Percentiles rank a stretch among this genome's conserved stretches.
phyloP scores from a whole-genome alignment of 257 asterid species.

The Fraxinus cuspidata region DNA sequence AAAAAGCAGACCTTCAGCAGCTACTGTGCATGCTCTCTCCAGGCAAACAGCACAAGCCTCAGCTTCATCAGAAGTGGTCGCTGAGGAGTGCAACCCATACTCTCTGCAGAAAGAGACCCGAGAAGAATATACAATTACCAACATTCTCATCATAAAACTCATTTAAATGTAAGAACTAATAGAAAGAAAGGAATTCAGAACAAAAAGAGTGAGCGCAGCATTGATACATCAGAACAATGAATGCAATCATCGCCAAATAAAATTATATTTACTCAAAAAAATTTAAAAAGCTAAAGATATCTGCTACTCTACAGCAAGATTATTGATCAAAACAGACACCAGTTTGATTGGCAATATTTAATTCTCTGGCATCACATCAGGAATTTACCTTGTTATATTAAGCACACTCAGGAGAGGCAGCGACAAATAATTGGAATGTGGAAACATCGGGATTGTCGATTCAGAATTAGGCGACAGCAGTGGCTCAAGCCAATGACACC shows the following conservation, averaged over 20 bases:
- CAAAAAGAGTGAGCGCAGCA: too few species aligned
- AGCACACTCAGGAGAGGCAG: conserved; percentile 89
- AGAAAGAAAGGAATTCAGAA: neutral
- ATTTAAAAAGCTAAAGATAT: too few species aligned
- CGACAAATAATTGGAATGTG: conserved; percentile 80
- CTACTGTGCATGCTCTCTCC: conserved; percentile 83
- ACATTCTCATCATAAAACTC: neutral
- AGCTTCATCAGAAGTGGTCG: conserved; percentile 69
- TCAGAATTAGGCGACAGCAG: conserved; percentile 72
- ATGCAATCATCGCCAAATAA: too few species aligned
- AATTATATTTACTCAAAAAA: too few species aligned
- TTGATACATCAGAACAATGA: neutral
- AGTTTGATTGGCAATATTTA: neutral
- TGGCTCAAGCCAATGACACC: conserved; percentile 97
- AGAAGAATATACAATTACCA: neutral
- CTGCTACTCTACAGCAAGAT: too few species aligned
- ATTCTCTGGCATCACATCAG: neutral
- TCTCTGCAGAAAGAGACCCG: conserved; percentile 53
- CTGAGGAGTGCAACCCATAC: conserved; percentile 65
- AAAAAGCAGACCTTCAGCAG: conserved; percentile 60
- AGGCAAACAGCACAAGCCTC: conserved; percentile 96
- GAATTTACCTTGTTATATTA: conserved; percentile 79
- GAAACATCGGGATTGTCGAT: conserved; percentile 58
- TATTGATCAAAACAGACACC: too few species aligned
- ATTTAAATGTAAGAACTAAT: neutral